Conservation (phyloP, 768 basidiomycete genomes). For the Serendipita sp. region DNA sequence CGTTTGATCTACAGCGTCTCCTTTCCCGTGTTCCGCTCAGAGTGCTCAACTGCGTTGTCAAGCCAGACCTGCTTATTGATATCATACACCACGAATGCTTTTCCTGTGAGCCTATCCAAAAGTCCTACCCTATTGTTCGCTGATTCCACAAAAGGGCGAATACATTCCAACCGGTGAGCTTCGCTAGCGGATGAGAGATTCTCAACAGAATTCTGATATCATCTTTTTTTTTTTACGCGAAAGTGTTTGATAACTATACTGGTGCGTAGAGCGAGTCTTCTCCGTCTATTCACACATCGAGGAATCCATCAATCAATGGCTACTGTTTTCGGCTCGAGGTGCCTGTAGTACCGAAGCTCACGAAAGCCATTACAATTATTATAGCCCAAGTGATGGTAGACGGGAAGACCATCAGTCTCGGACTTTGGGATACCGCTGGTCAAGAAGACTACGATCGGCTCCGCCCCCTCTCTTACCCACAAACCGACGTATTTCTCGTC, state of each 20-base stretch:
- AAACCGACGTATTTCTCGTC: constrained; percentile 98
- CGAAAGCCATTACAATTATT: neutral
- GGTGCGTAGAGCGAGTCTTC: constrained; percentile 8
- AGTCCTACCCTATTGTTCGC: constrained; percentile 13
- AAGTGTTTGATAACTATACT: constrained; percentile 97
- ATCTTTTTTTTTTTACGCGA: constrained; percentile 2
- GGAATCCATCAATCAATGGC: neutral
- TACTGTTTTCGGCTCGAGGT: no score
- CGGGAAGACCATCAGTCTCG: constrained; percentile 93
- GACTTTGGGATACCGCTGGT: constrained; percentile 99
- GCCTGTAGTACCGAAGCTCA: neutral
- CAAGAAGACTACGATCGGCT: constrained; percentile 99
- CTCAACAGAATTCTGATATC: neutral
- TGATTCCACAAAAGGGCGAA: constrained; percentile 48
- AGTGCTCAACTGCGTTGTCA: constrained; percentile 13
- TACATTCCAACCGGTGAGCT: constrained; percentile 82
- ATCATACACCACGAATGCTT: constrained; percentile 97
- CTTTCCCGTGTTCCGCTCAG: neutral
- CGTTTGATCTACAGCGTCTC: constrained; percentile 7
- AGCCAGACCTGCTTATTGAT: constrained; percentile 91
- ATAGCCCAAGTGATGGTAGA: constrained; percentile 93
- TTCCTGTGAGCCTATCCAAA: constrained; percentile 47
- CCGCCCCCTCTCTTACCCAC: constrained; percentile 93
- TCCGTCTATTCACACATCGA: constrained; percentile 6
- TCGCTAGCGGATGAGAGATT: no score